Base-by-base conservation (phyloP, 1,284 basidiomycete genomes). In the Tilletia indica region DNA sequence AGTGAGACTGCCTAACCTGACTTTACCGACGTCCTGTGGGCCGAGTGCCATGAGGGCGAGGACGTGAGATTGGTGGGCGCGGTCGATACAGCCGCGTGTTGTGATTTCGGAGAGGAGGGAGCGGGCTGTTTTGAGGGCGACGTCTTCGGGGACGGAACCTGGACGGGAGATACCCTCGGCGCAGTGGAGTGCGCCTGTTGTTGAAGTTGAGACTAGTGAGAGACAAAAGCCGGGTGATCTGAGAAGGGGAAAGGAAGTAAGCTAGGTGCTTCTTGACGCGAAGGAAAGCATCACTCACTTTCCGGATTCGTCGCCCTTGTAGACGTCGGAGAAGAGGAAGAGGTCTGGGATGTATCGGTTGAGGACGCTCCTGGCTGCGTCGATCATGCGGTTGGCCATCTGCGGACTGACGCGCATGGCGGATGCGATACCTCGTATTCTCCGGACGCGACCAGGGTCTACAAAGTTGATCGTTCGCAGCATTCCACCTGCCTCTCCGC, bases 311-410 rank as follows among this genome's bases (percentile, higher is more conserved):
- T 94, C 93, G 9, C 95, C 95, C 83, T 97, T 94, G 86, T 97
- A 99, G 14, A 98, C 94, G 80, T 99, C 97, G 0, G 97, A 97
- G 84, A 98, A 97, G 38, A 99, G 89, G 85, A 99, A 98, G 39
- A 98, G 93, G 83, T 99, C 97, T 36, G 96, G 96, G 74, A 99
- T 97, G 85, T 93, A 98, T 3, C 95, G 90, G 82, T 98, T 98
- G 48, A 99, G 88, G 34, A 99, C 88, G 2, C 92, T 92, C 56
- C 97, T 89, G 11, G 93, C 90, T 1, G 94, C 89, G 80, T 98
- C 96, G 71, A 99, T 97, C 90, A 99, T 93, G 64, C 97, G 89
- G 85, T 97, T 98, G 2, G 95, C 94, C 83, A 99, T 93, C 82
- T 99, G 95, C 21, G 97, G 96, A 74, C 91, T 95, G 19, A 99